Conservation (phyloP, 2,329 filamentous ascomycete species). For the Sporothrix dimorphospora region DNA sequence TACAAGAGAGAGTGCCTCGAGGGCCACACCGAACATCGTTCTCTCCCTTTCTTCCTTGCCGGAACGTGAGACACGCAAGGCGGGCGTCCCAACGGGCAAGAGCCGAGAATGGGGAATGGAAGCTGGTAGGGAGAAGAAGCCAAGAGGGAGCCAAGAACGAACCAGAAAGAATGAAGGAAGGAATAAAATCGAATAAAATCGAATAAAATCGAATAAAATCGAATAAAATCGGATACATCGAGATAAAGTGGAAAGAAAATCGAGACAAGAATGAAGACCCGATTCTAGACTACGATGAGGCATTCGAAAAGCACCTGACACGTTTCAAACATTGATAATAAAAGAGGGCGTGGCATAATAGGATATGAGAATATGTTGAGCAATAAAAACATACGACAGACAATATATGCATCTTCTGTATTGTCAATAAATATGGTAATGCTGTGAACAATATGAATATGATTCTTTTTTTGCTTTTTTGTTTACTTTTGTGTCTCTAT, state of each 20-base stretch:
- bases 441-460: not conserved
- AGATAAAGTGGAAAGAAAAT: too few species aligned
- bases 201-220: not conserved
- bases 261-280: not conserved
- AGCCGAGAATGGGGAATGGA: conserved; percentile 6
- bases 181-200: not conserved
- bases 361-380: not conserved
- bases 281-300: not conserved
- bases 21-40: not conserved
- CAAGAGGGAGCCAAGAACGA: not conserved
- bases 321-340: conserved; percentile 1
- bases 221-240: not conserved
- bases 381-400: not conserved
- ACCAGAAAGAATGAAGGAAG: conserved; percentile 13
- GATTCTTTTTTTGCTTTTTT: not conserved
- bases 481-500: too few species aligned
- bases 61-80: conserved; percentile 9
- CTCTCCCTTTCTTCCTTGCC: conserved; percentile 10
- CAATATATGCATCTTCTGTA: not conserved
- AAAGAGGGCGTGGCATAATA: not conserved
- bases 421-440: not conserved
- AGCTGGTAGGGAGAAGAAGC: not conserved
- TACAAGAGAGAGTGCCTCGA: not conserved
- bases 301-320: not conserved
- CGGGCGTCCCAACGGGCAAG: not conserved